These are phyloP conservation scores for Coniochaeta prunicola DNA, from an alignment of 2,329 filamentous ascomycete species.

Conservation along the genomic window DNA sequence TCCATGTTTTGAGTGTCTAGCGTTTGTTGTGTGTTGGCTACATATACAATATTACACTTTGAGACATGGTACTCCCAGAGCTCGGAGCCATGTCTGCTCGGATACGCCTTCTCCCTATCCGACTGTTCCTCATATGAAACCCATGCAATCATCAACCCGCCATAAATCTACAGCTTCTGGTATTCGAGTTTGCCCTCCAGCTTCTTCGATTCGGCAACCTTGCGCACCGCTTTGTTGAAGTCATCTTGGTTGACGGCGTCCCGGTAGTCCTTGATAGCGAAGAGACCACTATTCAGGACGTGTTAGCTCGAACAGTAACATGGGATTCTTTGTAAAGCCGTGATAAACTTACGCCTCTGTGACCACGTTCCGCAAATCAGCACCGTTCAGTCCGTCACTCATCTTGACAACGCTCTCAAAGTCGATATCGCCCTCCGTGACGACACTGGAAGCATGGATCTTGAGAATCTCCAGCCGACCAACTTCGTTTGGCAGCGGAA, in stretches of 20 bases:
- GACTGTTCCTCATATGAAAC: neutral
- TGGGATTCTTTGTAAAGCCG: neutral
- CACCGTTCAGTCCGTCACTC: constrained; percentile 96
- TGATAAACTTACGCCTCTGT: constrained; percentile 79
- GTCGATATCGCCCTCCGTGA: constrained; percentile 90
- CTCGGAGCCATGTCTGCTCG: neutral
- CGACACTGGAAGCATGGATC: constrained; percentile 84
- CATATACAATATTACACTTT: neutral
- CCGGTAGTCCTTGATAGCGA: constrained; percentile 96
- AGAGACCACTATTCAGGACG: constrained; percentile 60
- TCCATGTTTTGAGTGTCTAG: neutral
- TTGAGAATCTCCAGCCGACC: constrained; percentile 95
- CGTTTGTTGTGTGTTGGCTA: neutral
- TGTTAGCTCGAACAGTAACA: constrained; percentile 9
- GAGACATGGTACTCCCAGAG: neutral
- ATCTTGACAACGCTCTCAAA: constrained; percentile 99
- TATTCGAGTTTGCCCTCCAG: constrained; percentile 97
- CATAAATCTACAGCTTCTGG: constrained; percentile 67
- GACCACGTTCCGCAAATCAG: constrained; percentile 94
- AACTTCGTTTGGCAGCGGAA: constrained; percentile 93
- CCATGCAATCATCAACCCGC: neutral
- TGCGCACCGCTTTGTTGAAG: constrained; percentile 98
- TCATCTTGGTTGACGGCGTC: constrained; percentile 97
- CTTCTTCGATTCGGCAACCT: constrained; percentile 97
- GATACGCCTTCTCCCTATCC: neutral